Conservation (phyloP, 352 stramenopile species). For the Phytopythium cucurbitacearum region DNA sequence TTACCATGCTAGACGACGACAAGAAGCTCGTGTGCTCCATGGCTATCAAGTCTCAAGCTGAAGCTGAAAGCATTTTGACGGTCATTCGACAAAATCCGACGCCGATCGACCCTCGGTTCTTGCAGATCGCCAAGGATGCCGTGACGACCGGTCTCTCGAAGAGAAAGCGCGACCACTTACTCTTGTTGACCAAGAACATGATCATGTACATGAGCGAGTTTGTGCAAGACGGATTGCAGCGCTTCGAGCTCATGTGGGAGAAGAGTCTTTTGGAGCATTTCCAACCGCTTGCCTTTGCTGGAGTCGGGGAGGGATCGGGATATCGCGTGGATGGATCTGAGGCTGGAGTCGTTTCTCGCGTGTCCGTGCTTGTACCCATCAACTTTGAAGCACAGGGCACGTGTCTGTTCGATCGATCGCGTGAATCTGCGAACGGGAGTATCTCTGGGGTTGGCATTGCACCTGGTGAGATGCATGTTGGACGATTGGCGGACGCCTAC, state of each 20-base stretch:
- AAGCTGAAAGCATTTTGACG: slow-evolving; percentile 70
- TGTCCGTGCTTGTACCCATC: slow-evolving; percentile 77
- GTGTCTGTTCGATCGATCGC: slow-evolving; percentile 76
- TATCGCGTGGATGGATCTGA: slow-evolving; percentile 71
- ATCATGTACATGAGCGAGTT: slow-evolving; percentile 83
- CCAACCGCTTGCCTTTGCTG: slow-evolving; percentile 68
- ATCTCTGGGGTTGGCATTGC: slow-evolving; percentile 70
- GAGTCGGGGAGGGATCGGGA: slow-evolving; percentile 58
- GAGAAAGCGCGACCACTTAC: slow-evolving; percentile 64
- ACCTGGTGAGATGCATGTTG: slow-evolving; percentile 56
- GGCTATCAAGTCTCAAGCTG: slow-evolving; percentile 71
- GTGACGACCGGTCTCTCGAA: slow-evolving; percentile 60
- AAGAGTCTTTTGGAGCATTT: slow-evolving; percentile 79
- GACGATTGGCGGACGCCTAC: slow-evolving; percentile 71
- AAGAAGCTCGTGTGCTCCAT: slow-evolving; percentile 83
- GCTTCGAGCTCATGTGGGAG: slow-evolving; percentile 81
- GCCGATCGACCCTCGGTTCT: slow-evolving; percentile 51
- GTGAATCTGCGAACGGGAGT: slow-evolving; percentile 32
- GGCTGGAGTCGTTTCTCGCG: slow-evolving; percentile 46
- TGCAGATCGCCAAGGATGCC: slow-evolving; percentile 62
- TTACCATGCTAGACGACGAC: slow-evolving; percentile 80
- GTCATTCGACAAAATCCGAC: slow-evolving; percentile 47
- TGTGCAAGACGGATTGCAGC: slow-evolving; percentile 74
- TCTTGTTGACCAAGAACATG: slow-evolving; percentile 83
- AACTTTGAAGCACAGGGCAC: slow-evolving; percentile 77